Conservation (phyloP, 495 filamentous ascomycete species). For the Bathelium albidoporum region DNA sequence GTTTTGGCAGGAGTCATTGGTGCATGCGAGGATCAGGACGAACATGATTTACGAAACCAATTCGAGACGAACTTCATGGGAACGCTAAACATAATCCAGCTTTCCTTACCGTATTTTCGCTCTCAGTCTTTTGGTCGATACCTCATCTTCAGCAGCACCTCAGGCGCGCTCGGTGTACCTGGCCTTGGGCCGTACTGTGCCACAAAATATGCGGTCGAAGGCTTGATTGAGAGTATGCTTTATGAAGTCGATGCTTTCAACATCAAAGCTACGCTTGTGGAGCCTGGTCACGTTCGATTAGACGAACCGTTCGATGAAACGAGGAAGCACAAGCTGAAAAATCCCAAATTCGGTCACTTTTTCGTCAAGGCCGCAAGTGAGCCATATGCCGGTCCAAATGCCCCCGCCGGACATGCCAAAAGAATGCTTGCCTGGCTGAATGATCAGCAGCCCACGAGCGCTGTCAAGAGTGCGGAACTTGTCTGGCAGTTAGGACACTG, state of each 20-base stretch:
- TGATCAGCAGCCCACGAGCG: conserved; percentile 82
- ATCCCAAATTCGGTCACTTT: conserved; percentile 66
- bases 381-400: conserved; percentile 63
- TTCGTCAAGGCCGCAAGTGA: conserved; percentile 74
- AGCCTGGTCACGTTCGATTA: conserved; percentile 75
- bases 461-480: conserved; percentile 87
- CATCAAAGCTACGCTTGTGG: conserved; percentile 84
- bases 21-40: conserved; percentile 93
- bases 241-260: conserved; percentile 90
- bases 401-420: conserved; percentile 79
- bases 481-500: conserved; percentile 96
- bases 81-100: conserved; percentile 82
- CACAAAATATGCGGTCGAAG: conserved; percentile 92
- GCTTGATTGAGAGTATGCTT: conserved; percentile 86
- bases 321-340: conserved; percentile 19
- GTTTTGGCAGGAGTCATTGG: conserved; percentile 63
- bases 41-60: conserved; percentile 87
- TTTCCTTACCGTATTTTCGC: conserved; percentile 82
- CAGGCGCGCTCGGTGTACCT: conserved; percentile 79
- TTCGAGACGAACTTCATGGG: conserved; percentile 97
- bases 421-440: conserved; percentile 94
- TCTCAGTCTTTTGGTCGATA: conserved; percentile 58
- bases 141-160: conserved; percentile 86
- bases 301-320: conserved; percentile 44
- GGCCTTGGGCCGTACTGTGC: conserved; percentile 91